These are phyloP conservation scores for Xylaria multiplex DNA, from an alignment of 2,329 filamentous ascomycete species.

Conservation along the genomic window DNA sequence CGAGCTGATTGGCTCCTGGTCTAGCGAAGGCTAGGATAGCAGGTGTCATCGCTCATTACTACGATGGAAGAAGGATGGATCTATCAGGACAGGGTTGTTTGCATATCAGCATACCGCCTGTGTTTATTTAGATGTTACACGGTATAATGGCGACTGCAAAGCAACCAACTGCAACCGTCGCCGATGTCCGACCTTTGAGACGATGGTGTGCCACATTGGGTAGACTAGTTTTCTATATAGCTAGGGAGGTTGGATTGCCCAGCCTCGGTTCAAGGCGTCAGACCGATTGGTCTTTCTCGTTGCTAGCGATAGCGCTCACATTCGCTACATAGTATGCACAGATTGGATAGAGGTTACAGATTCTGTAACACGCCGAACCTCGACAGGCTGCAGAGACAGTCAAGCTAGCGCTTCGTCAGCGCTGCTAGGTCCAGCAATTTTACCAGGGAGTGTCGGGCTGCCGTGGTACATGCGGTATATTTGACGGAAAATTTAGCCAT, in stretches of 20 bases:
- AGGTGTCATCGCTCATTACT: conserved; percentile 32
- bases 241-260: not conserved
- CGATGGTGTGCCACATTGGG: conserved; percentile 27
- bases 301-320: not conserved
- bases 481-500: conserved; percentile 9
- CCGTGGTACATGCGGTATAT: conserved; percentile 10
- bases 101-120: conserved; percentile 9
- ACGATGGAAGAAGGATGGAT: conserved; percentile 23
- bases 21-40: conserved; percentile 26
- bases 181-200: conserved; percentile 17
- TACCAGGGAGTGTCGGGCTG: not conserved
- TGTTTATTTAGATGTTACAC: conserved; percentile 20
- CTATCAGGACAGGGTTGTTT: conserved; percentile 26
- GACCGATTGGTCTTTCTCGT: not conserved
- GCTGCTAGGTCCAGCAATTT: not conserved
- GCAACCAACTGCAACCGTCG: conserved; percentile 10
- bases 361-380: conserved; percentile 15
- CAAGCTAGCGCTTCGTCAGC: conserved; percentile 9
- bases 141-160: conserved; percentile 24
- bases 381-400: conserved; percentile 5
- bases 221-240: not conserved
- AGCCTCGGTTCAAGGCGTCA: conserved; percentile 26
- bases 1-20: conserved; percentile 19
- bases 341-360: not conserved
- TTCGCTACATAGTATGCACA: not conserved